Evolutionary conservation across 208 protist species (phyloP).

Genomic region (Porcisia hertigi): DNA sequence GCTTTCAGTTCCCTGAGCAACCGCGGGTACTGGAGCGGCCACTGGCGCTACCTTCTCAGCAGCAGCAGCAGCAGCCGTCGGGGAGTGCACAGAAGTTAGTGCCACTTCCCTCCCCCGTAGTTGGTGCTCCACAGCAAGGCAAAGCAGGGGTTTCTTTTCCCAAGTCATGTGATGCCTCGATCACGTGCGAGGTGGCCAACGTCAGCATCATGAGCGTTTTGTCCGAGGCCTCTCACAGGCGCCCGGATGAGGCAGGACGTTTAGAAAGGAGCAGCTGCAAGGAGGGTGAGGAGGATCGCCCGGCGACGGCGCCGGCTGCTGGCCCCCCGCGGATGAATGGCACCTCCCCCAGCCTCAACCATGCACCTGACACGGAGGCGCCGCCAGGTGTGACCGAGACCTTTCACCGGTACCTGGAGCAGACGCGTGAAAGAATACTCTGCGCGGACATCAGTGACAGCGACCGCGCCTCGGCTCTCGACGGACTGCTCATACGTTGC

Average conservation of each 20-base stretch:
- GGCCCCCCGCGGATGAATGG: not conserved
- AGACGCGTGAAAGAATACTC: constrained; percentile 17
- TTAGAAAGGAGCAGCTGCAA: not conserved
- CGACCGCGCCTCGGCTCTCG: constrained; percentile 22
- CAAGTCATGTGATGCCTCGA: not conserved
- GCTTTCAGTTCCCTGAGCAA: not conserved
- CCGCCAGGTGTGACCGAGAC: not conserved
- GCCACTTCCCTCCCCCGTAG: not conserved
- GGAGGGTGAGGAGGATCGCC: not conserved
- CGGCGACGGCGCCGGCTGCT: constrained; percentile 1
- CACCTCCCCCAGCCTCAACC: not conserved
- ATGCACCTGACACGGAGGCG: not conserved
- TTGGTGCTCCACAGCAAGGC: not conserved
- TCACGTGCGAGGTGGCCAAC: not conserved
- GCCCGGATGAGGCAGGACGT: not conserved
- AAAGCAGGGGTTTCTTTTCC: not conserved
- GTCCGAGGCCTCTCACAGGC: not conserved
- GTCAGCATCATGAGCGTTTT: not conserved
- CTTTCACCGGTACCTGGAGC: constrained; percentile 26
- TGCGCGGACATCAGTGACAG: constrained; percentile 6
- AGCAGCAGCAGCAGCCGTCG: not conserved
- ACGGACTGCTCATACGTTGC: constrained; percentile 22
- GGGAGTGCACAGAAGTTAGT: not conserved
- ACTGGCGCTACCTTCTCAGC: not conserved
- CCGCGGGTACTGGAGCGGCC: not conserved